A percentile compares a stretch with the other conserved stretches of the same genome.
Conservation (phyloP, 371 early-diverging fungal species). For the Rhizomucor miehei region DNA sequence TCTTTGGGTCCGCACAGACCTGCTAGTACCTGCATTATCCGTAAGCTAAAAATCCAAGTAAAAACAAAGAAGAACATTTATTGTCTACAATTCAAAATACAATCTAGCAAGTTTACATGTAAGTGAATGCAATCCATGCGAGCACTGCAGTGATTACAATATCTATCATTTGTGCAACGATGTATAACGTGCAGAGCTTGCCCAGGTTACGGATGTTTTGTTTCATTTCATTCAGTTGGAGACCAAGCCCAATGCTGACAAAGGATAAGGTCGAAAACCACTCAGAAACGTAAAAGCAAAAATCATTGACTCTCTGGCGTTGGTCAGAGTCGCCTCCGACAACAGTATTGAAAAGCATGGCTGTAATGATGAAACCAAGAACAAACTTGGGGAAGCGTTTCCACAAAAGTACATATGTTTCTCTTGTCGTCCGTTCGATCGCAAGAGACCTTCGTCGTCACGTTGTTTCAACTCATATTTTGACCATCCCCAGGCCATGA, state of each 20-base stretch:
- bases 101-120: slow-evolving; percentile 21
- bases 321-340: slow-evolving; percentile 28
- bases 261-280: slow-evolving; percentile 65
- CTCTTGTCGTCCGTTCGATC: slow-evolving; percentile 10
- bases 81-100: no score
- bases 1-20: no score
- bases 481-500: slow-evolving; percentile 59
- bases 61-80: no score
- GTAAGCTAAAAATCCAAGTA: no score
- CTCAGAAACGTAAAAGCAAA: slow-evolving; percentile 60
- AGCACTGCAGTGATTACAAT: slow-evolving; percentile 51
- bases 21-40: no score
- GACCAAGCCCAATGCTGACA: slow-evolving; percentile 58
- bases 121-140: slow-evolving; percentile 55
- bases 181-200: slow-evolving; percentile 51
- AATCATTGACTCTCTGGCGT: slow-evolving; percentile 42
- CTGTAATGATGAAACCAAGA: slow-evolving; percentile 58
- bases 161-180: slow-evolving; percentile 58
- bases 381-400: slow-evolving; percentile 65
- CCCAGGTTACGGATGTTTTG: slow-evolving; percentile 49
- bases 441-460: slow-evolving; percentile 22
- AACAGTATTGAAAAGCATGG: slow-evolving; percentile 56
- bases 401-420: slow-evolving; percentile 45
- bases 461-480: slow-evolving; percentile 42
- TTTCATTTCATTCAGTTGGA: slow-evolving; percentile 53